phyloP scores from a whole-genome alignment of 495 filamentous ascomycete species.

The Penicillium maclennaniae region DNA sequence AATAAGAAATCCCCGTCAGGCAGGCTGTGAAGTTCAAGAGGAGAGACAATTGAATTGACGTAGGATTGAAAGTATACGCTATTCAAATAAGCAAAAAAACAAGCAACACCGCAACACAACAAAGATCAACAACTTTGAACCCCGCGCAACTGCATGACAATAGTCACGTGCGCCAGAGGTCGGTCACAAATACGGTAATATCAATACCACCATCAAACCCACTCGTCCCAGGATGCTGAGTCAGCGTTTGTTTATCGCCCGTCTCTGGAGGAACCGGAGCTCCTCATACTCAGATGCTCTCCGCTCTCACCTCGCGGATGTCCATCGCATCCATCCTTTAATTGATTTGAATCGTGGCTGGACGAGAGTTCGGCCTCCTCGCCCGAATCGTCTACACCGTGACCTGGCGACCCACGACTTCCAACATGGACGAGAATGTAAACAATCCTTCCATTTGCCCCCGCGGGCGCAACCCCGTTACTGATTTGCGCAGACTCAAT shows the following conservation, averaged over 20 bases:
- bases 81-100: neutral
- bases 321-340: neutral
- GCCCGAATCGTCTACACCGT: slow-evolving; percentile 27
- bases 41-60: neutral
- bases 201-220: neutral
- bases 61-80: neutral
- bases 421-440: slow-evolving; percentile 40
- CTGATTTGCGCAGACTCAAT: slow-evolving; percentile 20
- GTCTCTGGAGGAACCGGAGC: slow-evolving; percentile 41
- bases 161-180: slow-evolving; percentile 15
- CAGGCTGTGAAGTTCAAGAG: neutral
- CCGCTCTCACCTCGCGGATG: neutral
- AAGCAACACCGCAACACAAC: too few species aligned
- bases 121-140: neutral
- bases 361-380: slow-evolving; percentile 22
- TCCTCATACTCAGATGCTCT: slow-evolving; percentile 10
- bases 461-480: slow-evolving; percentile 3
- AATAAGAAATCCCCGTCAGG: neutral
- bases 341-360: slow-evolving; percentile 21
- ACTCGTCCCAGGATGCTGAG: slow-evolving; percentile 27
- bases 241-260: slow-evolving; percentile 40
- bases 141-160: neutral
- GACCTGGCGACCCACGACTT: slow-evolving; percentile 22
- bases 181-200: slow-evolving; percentile 1
- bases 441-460: neutral